phyloP scores from a whole-genome alignment of 139 green algal species.

The Closterium sp. region DNA sequence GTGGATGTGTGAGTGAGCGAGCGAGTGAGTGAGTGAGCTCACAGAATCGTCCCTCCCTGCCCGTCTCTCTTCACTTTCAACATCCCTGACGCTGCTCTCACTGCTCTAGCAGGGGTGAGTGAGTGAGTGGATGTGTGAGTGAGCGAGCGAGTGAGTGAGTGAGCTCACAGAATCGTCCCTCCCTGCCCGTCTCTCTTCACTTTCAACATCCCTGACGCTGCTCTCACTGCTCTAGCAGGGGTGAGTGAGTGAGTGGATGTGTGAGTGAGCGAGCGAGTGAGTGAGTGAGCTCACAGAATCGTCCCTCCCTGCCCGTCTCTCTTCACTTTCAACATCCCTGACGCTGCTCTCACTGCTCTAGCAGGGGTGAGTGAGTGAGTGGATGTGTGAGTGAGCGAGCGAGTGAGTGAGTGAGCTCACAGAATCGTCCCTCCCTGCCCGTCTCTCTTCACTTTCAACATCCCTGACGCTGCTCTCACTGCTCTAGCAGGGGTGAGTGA shows the following conservation, averaged over 20 bases:
- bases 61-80: conserved; percentile 50
- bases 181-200: conserved; percentile 48
- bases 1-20: no score
- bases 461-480: conserved; percentile 28
- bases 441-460: conserved; percentile 48
- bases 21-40: no score
- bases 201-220: conserved; percentile 32
- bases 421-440: no score
- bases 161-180: no score
- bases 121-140: neutral
- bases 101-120: conserved; percentile 36
- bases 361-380: conserved; percentile 25
- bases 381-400: neutral
- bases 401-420: neutral
- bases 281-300: neutral
- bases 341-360: conserved; percentile 32
- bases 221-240: conserved; percentile 36
- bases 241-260: conserved; percentile 10
- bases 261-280: neutral
- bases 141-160: neutral
- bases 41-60: conserved; percentile 34
- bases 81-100: conserved; percentile 29
- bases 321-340: conserved; percentile 48
- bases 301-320: conserved; percentile 38
- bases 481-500: conserved; percentile 40